Conservation (phyloP, 2,329 filamentous ascomycete genomes). For the Simplicillium sp. region DNA sequence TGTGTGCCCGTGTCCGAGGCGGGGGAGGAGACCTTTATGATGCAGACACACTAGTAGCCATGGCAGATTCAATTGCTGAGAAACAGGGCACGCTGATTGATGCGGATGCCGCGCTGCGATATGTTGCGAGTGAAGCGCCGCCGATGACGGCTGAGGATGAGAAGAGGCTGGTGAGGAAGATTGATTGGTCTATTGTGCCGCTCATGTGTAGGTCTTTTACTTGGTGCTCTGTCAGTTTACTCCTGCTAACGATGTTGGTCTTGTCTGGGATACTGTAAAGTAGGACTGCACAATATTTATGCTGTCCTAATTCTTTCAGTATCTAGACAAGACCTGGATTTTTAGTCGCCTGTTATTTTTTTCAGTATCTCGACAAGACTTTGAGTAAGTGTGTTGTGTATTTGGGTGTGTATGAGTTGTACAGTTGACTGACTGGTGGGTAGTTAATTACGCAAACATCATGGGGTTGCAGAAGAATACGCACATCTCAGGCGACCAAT, state of each 20-base stretch:
- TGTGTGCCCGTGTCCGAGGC: too few relatives aligned
- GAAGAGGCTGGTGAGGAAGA: not conserved
- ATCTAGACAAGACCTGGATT: not conserved
- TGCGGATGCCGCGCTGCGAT: not conserved
- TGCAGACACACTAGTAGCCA: too few relatives aligned
- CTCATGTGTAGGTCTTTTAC: not conserved
- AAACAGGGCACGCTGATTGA: not conserved
- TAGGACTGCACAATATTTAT: too few relatives aligned
- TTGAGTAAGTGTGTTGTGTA: not conserved
- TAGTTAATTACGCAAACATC: constrained; percentile 35
- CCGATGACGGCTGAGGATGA: not conserved
- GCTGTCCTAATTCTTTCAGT: too few relatives aligned
- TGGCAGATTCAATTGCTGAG: too few relatives aligned
- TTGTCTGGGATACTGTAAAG: too few relatives aligned
- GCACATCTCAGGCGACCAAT: constrained; percentile 38
- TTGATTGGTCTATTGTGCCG: not conserved
- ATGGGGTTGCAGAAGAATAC: constrained; percentile 38
- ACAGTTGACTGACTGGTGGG: too few relatives aligned
- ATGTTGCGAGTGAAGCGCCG: not conserved
- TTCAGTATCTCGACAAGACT: not conserved
- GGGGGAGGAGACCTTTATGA: too few relatives aligned
- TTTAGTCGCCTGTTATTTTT: not conserved
- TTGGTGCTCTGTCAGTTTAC: not conserved
- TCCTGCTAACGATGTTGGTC: too few relatives aligned
- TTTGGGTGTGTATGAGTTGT: too few relatives aligned